Evolutionary conservation across 306 rosid species (phyloP).

Genomic region (Canavalia gladiata): DNA sequence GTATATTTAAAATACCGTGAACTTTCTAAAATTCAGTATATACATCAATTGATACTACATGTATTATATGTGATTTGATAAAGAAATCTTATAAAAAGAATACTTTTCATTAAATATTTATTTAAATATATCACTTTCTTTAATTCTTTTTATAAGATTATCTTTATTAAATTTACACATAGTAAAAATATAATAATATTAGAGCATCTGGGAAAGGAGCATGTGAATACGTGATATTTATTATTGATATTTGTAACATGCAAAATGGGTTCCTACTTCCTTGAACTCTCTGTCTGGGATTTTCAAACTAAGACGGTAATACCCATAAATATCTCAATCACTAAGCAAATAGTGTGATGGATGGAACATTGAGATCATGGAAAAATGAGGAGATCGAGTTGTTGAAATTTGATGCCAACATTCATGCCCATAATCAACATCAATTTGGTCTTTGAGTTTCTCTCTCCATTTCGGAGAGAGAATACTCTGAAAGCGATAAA

Average conservation of each 20-base stretch:
- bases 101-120: too few relatives aligned
- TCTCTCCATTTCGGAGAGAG: neutral
- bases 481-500: neutral
- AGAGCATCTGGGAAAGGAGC: neutral
- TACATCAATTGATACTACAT: too few relatives aligned
- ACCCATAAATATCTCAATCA: neutral
- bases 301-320: neutral
- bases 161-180: too few relatives aligned
- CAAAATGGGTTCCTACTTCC: neutral
- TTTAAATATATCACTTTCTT: too few relatives aligned
- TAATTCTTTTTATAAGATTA: too few relatives aligned
- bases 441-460: neutral
- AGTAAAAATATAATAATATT: too few relatives aligned
- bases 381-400: neutral
- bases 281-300: neutral
- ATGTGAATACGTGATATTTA: neutral
- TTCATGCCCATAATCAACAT: neutral
- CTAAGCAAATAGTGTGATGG: neutral
- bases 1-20: too few relatives aligned
- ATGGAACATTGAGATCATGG: neutral
- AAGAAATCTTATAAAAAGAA: too few relatives aligned
- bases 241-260: neutral
- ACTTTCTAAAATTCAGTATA: too few relatives aligned
- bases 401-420: constrained; percentile 6
- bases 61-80: too few relatives aligned